Base-by-base conservation (phyloP, 108 stramenopile species). In the Skeletonema grethae region DNA sequence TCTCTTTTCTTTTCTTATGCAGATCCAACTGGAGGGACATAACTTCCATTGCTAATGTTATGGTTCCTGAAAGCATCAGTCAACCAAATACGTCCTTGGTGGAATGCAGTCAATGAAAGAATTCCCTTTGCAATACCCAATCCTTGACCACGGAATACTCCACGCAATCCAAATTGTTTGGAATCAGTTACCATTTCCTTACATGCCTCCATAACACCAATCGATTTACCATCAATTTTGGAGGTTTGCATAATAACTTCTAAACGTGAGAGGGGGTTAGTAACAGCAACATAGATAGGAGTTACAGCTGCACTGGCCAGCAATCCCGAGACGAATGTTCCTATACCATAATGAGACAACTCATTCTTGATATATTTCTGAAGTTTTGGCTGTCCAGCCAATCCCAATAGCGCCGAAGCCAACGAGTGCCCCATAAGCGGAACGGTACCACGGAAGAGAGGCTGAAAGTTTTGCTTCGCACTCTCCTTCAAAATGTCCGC, bases 241-340 rank as follows among this genome's bases (percentile, higher is more conserved):
- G 74, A 86, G 15, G 95, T 96, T 83, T 96, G 95, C 95, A 96
- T 96, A 67, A 96, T 96, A 61, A 96, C 95, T 77, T 96, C 95
- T 63, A 96, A 76, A 65, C 95, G 84, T 57, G 80, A 83, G 10
- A 96, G 81, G 24, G 95, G 95, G 63, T 96, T 96, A 13, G 95
- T 96, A 31, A 96, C 92, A 10, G 87, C 86, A 25, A 96, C 93
- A 73, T 96, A 96, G 66, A 96, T 96, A 35, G 95, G 95, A 70
- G 82, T 83, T 4, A 96, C 95, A 48, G 87, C 82, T 29, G 90
- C 84, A 16, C 87, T 89, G 18, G 93, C 90, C 36, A 96, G 76
- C 65, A 96, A 82, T 15, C 92, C 92, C 31, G 92, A 92, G 30
- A 88, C 86, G 56, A 87, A 91, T 68, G 82, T 75, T 11, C 95